Percentiles rank a stretch among this genome's conserved stretches.
These are phyloP conservation scores for Fraxinus greggii DNA, from an alignment of 305 asterid species.

Conservation along the genomic window DNA sequence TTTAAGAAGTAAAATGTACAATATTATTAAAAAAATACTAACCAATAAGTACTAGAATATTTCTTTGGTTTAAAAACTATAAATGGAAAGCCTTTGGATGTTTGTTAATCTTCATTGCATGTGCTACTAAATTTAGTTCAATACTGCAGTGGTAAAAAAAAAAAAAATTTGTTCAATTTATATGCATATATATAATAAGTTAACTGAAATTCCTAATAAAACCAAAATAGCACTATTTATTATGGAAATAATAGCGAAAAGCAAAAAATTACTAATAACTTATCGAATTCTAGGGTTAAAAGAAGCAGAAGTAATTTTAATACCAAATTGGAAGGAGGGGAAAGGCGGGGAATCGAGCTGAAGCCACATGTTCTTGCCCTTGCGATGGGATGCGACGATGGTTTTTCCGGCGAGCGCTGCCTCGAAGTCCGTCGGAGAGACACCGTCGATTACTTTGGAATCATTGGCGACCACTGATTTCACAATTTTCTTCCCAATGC, in stretches of 20 bases:
- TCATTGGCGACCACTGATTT: conserved; percentile 73
- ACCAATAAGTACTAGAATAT: neutral
- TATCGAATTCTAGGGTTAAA: conserved; percentile 26
- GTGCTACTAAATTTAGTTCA: neutral
- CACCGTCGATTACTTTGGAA: conserved; percentile 74
- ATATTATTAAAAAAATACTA: neutral
- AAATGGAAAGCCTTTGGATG: neutral
- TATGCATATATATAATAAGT: neutral
- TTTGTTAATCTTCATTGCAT: neutral
- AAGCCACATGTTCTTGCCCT: conserved; percentile 98
- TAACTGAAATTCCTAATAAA: neutral
- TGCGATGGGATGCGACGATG: conserved; percentile 80
- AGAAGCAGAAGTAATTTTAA: neutral
- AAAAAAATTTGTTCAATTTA: neutral
- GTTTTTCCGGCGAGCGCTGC: conserved; percentile 75
- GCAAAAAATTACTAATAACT: neutral
- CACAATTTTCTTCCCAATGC: conserved; percentile 69
- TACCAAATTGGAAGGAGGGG: conserved; percentile 95
- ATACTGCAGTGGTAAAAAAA: neutral
- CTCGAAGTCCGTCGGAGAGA: conserved; percentile 67
- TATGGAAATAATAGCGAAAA: neutral
- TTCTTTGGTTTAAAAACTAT: neutral
- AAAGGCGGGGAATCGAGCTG: conserved; percentile 89
- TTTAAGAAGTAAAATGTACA: neutral
- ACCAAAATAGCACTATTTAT: neutral